Percentiles rank a stretch among this genome's conserved stretches.
Conservation (phyloP, 2,329 filamentous ascomycete species). For the Aspergillus melleus region DNA sequence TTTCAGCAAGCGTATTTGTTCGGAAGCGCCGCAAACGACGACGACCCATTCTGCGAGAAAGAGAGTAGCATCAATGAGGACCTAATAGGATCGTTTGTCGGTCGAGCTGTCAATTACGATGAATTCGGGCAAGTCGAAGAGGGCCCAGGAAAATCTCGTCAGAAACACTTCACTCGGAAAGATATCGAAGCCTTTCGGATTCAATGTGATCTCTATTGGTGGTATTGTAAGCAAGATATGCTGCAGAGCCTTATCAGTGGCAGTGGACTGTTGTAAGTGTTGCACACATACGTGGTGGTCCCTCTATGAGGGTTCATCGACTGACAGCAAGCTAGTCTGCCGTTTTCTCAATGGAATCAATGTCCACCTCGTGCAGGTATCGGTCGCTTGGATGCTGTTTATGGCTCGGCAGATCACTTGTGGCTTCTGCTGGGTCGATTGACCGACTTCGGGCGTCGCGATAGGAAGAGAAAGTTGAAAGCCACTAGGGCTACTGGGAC, state of each 20-base stretch:
- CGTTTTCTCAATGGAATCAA: conserved; percentile 78
- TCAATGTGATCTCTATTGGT: conserved; percentile 88
- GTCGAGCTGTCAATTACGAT: conserved; percentile 59
- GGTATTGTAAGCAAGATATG: conserved; percentile 91
- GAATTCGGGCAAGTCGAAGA: conserved; percentile 54
- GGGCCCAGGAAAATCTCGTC: conserved; percentile 20
- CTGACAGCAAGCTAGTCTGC: conserved; percentile 59
- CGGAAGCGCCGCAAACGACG: conserved; percentile 40
- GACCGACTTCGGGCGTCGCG: conserved; percentile 73
- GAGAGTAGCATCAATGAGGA: conserved; percentile 55
- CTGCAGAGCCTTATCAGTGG: conserved; percentile 89
- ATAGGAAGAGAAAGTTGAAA: conserved; percentile 75
- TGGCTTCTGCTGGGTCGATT: conserved; percentile 78
- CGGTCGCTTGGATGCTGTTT: conserved; percentile 74
- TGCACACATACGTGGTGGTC: background rate
- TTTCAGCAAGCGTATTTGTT: conserved; percentile 21
- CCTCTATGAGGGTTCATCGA: conserved; percentile 1
- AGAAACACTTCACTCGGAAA: conserved; percentile 43
- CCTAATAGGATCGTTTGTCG: conserved; percentile 60
- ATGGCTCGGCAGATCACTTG: conserved; percentile 86
- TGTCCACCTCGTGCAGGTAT: conserved; percentile 82
- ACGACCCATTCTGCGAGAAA: conserved; percentile 44
- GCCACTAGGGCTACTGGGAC: conserved; percentile 61
- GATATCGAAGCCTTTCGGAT: conserved; percentile 81
- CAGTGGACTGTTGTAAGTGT: conserved; percentile 76